Evolutionary conservation across 176 grass and related monocot species (phyloP), one percentile per base, ranked within the genome.

Genomic region (Carex cristatella): DNA sequence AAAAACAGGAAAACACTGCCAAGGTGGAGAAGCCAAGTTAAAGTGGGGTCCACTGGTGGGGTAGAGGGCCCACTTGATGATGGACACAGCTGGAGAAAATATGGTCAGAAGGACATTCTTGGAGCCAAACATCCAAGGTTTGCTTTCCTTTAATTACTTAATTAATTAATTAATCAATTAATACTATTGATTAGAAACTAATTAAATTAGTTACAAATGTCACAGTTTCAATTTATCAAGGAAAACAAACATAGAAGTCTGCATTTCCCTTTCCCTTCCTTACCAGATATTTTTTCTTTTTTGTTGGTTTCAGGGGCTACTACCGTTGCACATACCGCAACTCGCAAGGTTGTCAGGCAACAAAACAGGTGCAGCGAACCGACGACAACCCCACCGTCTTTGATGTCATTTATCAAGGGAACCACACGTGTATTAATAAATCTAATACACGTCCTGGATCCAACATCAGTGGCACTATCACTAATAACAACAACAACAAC

Each of bases 301-400:
- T 10, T 32, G 23, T 40, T 68, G 30, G 2, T 48, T 83, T 32
- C 86, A 91, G 96, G 23, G 89, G 88, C 0, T 98, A 98, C 80
- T 95, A 98, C 85, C 90, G 96, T 8, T 98, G 96, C 91, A 98
- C 96, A 10, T 86, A 94, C 85, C 93, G 93, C 86, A 95, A 90
- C 80, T 86, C 89, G 33, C 89, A 93, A 82, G 87, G 83, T 10
- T 98, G 96, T 76, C 53, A 30, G 5, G 91, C 93, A 27, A 95
- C 90, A 65, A 98, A 94, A 81, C 96, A 98, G 79, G 96, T 98
- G 65, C 93, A 98, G 87, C 89, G 91, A 65, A 86, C 89, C 54
- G 93, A 98, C 35, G 78, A 83, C 51, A 90, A 98, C 83, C 46
- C 91, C 3, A 13, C 60, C 11, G 51, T 98, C 91, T 95, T 98